Base-by-base conservation (phyloP, 2,329 filamentous ascomycete species). In the Sphaceloma murrayae region DNA sequence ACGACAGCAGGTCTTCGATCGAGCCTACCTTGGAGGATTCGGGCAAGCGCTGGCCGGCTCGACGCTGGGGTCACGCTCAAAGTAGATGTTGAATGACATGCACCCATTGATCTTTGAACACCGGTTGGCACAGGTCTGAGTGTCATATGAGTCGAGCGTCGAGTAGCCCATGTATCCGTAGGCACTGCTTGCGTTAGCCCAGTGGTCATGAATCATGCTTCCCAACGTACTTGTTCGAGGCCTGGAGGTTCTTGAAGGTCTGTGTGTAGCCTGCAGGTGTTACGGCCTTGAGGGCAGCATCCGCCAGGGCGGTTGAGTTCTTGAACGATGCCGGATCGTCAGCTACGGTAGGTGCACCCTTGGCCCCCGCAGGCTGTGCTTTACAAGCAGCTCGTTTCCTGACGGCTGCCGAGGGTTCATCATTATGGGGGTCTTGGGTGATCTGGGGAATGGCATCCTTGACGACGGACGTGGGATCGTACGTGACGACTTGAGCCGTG, bases 301-400 rank as follows among this genome's bases (percentile, higher is more conserved):
- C 21, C 17, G 43, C 29, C 22, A 52, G 53, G 3, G 42, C 48
- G 4, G 43, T 3, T 33, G 50, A 49, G 40, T 18, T 26, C 16
- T 46, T 32, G 34, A 49, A 54, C 38, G 43, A 36, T 4, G 36
- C 44, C 8, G 45, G 19, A 13, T 52, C 52, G 31, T 54, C 53
- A 21, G 34, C 21, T 24, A 47, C 36, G 14, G 46, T 29, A 33
- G 45, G 21, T 11, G 40, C 45, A 34, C 30, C 34, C 30, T 44
- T 44, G 9, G 42, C 47, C 24, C 47, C 47, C 18, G 47, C 46
- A 11, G 48, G 51, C 36, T 50, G 34, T 18, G 43, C 26, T n/a
- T 44, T 32, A 34, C 47, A 49, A 10, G 47, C 47, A 29, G 33
- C 19, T 33, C 47, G 31, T n/a, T n/a, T n/a, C n/a, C n/a, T n/a